These are phyloP conservation scores for Spiromastix sp. DNA, from an alignment of 2,329 filamentous ascomycete species.

Conservation along the genomic window DNA sequence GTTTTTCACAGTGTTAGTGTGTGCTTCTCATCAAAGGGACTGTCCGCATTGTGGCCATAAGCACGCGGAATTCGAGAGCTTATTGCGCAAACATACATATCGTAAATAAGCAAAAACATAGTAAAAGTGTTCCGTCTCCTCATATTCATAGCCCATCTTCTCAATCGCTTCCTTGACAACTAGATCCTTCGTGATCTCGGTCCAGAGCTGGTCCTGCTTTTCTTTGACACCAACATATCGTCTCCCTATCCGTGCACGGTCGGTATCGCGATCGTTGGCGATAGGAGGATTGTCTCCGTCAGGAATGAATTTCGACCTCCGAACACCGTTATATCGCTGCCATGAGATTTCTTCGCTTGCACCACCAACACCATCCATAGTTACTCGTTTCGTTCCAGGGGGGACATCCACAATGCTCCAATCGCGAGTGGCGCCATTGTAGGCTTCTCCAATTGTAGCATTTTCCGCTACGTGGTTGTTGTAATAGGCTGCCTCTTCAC, in stretches of 20 bases:
- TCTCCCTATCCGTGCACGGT: constrained; percentile 32
- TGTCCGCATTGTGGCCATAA: constrained; percentile 1
- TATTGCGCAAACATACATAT: constrained; percentile 55
- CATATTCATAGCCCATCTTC: constrained; percentile 71
- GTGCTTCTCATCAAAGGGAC: background rate
- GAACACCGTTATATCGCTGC: constrained; percentile 68
- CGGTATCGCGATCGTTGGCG: constrained; percentile 41
- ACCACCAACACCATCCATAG: constrained; percentile 68
- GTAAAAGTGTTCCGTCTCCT: constrained; percentile 81
- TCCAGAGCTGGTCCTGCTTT: constrained; percentile 65
- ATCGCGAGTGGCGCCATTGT: constrained; percentile 60
- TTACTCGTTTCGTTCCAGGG: constrained; percentile 70
- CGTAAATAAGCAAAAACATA: constrained; percentile 86
- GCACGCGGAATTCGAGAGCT: constrained; percentile 2
- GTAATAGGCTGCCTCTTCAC: constrained; percentile 50
- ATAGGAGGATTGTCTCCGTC: constrained; percentile 49
- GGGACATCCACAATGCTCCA: constrained; percentile 80
- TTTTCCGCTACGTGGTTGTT: constrained; percentile 59
- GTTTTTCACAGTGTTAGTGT: constrained; percentile 1
- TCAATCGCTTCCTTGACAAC: constrained; percentile 82
- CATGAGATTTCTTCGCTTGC: constrained; percentile 67
- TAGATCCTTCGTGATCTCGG: constrained; percentile 89
- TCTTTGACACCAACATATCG: constrained; percentile 31
- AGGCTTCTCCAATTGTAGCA: constrained; percentile 61
- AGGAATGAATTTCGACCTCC: constrained; percentile 62